phyloP scores from a whole-genome alignment of 2,329 filamentous ascomycete genomes.

The Penicillium expansum region DNA sequence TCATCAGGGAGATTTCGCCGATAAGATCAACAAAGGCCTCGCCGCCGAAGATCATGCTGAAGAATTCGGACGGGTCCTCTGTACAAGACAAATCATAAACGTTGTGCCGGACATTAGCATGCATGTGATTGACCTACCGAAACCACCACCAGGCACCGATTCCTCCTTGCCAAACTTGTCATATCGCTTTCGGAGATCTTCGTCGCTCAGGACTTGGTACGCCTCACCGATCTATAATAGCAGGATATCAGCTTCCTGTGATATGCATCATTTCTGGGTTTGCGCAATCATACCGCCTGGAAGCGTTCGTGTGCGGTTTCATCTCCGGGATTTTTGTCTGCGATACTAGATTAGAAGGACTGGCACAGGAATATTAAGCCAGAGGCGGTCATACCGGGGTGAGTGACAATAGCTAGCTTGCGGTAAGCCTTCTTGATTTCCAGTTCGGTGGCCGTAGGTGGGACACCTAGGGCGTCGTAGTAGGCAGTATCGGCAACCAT shows the following conservation, averaged over 20 bases:
- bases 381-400: constrained; percentile 62
- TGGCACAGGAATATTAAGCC: neutral
- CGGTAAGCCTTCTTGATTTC: constrained; percentile 98
- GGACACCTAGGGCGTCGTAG: constrained; percentile 82
- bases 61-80: constrained; percentile 95
- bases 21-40: constrained; percentile 96
- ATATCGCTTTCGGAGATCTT: constrained; percentile 83
- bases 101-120: neutral
- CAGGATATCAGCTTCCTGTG: constrained; percentile 10
- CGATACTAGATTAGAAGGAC: constrained; percentile 11
- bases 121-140: constrained; percentile 55
- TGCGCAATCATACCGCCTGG: constrained; percentile 63
- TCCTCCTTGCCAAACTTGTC: constrained; percentile 97
- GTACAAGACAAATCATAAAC: constrained; percentile 9
- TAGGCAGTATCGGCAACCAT: constrained; percentile 90
- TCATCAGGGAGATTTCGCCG: constrained; percentile 97
- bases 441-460: constrained; percentile 79
- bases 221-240: constrained; percentile 61
- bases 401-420: constrained; percentile 89
- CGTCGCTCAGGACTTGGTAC: constrained; percentile 77
- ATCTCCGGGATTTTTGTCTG: constrained; percentile 97
- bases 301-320: constrained; percentile 92
- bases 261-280: neutral
- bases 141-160: constrained; percentile 85
- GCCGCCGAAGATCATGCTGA: constrained; percentile 96